Base-by-base conservation (phyloP, 768 basidiomycete genomes). In the Serendipita sp. region DNA sequence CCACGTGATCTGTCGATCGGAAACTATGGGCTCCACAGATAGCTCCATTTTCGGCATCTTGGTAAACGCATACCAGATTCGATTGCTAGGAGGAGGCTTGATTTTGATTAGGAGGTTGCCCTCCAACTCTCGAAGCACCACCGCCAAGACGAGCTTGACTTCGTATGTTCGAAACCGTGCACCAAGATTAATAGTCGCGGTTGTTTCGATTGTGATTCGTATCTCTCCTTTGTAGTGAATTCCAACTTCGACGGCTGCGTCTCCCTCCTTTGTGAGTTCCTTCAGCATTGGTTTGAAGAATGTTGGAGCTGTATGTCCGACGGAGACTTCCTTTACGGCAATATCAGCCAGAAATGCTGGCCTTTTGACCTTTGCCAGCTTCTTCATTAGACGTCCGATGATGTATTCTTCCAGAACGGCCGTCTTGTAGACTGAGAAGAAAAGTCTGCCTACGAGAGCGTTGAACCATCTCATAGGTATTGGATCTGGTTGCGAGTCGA, bases 401-500 rank as follows among this genome's bases (percentile, higher is more conserved):
- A 98, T 91, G 71, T 85, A 86, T 30, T 83, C 78, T 72, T 98
- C 95, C 64, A 97, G 78, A 34, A 76, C 76, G 63, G 86, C 81
- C 0, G 94, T 99, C 64, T 83, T 83, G 76, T 96, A 95, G 71
- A 89, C 84, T 68, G 87, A 87, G 76, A 95, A 90, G 78, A 97
- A 97, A 11, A 97, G 71, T 18, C 96, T 86, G 2, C 94, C 96
- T 66, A 98, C 75, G 64, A 98, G 76, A 0, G 92, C 96, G 71
- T 99, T 99, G 56, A 97, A 64, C 96, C 96, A 99, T 3, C 95
- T 86, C 83, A 93, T 92, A 2, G 93, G 94, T 66, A 97, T 93
- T 67, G 93, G 88, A 72, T 99, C 95, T 2, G 96, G 89, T 71
- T 92, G 90, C 69, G 87, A 83, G 75, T 98, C 96, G 66, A 99